phyloP scores from a whole-genome alignment of 2,329 filamentous ascomycete genomes.

The Colletotrichum liaoningense region DNA sequence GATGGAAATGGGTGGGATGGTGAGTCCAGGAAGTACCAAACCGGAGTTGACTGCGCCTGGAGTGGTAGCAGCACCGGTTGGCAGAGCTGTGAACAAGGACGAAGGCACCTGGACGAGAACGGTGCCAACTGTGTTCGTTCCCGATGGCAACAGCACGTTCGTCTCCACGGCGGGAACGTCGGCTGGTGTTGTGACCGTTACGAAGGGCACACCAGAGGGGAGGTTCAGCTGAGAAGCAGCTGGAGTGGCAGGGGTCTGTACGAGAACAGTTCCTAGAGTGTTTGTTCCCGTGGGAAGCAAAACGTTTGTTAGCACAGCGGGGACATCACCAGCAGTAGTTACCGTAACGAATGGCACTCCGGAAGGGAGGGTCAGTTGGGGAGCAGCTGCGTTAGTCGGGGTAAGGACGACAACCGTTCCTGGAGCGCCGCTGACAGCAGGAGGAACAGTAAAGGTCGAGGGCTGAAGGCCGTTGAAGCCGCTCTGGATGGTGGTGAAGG shows the following conservation, averaged over 20 bases:
- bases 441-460: conserved; percentile 27
- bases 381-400: conserved; percentile 25
- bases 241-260: conserved; percentile 17
- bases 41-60: background rate
- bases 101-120: conserved; percentile 25
- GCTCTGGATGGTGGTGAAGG: conserved; percentile 25
- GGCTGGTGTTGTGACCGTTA: background rate
- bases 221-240: background rate
- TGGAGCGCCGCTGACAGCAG: background rate
- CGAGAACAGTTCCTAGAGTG: conserved; percentile 2
- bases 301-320: background rate
- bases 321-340: background rate
- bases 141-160: background rate
- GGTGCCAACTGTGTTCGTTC: conserved; percentile 13
- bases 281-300: background rate
- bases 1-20: background rate
- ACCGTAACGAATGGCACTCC: conserved; percentile 23
- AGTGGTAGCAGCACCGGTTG: background rate
- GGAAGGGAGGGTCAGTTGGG: background rate
- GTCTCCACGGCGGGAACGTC: background rate
- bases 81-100: conserved; percentile 8
- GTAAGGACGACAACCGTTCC: conserved; percentile 27
- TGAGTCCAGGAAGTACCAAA: conserved; percentile 8
- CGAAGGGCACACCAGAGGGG: conserved; percentile 20
- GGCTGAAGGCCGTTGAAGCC: conserved; percentile 20